Evolutionary conservation across 148 eudicot genomes (phyloP), one percentile per base, ranked within the genome.

Genomic region (Rhododendron mucronatum): DNA sequence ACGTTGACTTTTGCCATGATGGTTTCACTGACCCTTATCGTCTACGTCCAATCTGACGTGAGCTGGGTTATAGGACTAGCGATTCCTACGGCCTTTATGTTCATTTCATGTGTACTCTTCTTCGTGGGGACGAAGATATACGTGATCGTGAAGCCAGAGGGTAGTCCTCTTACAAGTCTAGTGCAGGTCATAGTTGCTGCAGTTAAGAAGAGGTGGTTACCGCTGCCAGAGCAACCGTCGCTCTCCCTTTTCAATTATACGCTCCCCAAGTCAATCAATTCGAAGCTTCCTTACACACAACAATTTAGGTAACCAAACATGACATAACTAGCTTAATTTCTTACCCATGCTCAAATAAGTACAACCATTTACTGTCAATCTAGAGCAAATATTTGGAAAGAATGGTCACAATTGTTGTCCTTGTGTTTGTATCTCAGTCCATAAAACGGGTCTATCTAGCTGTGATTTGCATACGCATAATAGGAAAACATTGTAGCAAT

Each of bases 21-120:
- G 91, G 87, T 96, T 37, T 93, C 97, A 1, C 85, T 96, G 73
- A 95, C 99, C 3, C 77, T 88, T 16, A 88, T 96, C 45, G 98
- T 96, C 12, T 96, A 96, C 85, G 91, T 95, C 80, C 98, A 96
- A 84, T 76, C 96, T 2, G 89, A 92, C 50, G 78, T 96, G 37
- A 95, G 94, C 84, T 96, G 99, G 99, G 86, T 91, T 28, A 89
- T 95, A 55, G 99, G 99, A 7, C 85, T 96, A 33, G 95, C 90
- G 0, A 95, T 96, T 50, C 99, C 98, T 0, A 85, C 99, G 1
- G 73, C 81, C 14, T 88, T 96, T 37, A 96, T 96, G 99, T 55
- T 94, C 61, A 21, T 96, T 1, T 85, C 97, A 0, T 91, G 88
- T 51, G 12, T 90, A 4, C 61, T 94, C 7, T 94, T 94, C 85